phyloP scores from a whole-genome alignment of 169 alveolate species.

The Neospora caninum region DNA sequence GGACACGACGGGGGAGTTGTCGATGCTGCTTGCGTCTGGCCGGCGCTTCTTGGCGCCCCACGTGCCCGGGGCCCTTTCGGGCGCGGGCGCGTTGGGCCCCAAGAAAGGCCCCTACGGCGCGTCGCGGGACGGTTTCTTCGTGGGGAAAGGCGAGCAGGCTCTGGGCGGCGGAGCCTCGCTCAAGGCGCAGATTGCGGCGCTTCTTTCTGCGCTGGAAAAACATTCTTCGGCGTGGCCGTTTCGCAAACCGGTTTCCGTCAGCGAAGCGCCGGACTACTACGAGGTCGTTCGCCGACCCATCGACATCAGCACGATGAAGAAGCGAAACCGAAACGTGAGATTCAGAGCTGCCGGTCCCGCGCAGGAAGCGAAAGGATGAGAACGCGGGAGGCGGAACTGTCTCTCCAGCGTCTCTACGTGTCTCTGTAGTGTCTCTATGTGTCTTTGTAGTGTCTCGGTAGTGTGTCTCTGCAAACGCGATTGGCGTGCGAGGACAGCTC shows the following conservation, averaged over 20 bases:
- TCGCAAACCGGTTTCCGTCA: constrained; percentile 94
- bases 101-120: not conserved
- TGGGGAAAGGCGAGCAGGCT: not conserved
- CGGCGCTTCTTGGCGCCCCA: not conserved
- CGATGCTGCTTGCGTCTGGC: not conserved
- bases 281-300: constrained; percentile 96
- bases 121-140: constrained; percentile 34
- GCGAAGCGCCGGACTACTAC: constrained; percentile 97
- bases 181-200: constrained; percentile 84
- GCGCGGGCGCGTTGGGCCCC: not conserved
- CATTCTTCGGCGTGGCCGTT: constrained; percentile 95
- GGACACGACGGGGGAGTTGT: constrained; percentile 89
- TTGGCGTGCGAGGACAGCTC: no score
- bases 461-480: no score
- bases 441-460: no score
- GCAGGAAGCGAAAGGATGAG: no score
- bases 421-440: no score
- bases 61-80: not conserved
- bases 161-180: constrained; percentile 64
- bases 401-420: no score
- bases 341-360: no score
- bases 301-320: constrained; percentile 93
- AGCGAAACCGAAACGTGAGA: constrained; percentile 77
- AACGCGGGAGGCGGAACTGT: no score
- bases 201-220: constrained; percentile 80